Evolutionary conservation across 129 eudicot species (phyloP), one percentile per base, ranked within the genome.

Genomic region (Flaveria ramosissima): DNA sequence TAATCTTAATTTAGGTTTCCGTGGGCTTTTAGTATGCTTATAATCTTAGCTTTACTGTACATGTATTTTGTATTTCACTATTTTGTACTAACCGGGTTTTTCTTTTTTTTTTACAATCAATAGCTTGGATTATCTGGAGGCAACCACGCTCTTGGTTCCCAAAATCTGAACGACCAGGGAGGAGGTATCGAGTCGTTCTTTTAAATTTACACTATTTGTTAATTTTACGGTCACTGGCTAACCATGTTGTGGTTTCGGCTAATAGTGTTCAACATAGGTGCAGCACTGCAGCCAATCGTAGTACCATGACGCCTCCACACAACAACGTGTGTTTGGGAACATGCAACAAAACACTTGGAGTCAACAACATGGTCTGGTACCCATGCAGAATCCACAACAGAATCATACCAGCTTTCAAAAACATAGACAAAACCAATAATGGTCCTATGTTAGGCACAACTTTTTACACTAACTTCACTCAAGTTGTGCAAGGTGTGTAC

Each of bases 181-280:
- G 6, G 89, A 36, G 26, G 36, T 30, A 30, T 30, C 73, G 3
- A 73, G 46, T 52, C 27, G 20, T 30, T 76, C 30, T 78, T 62
- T 20, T 42, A 23, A 65, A 41, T 50, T 79, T 4, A 62, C 30
- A 61, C 27, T 3, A 68, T 73, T 15, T 32, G n/a, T 52, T 20
- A 27, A 26, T 27, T 80, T 70, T 45, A 45, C 27, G 9, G 1
- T 68, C 7, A n/a, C 0, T 15, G 55, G 65, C 66, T 84, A 76
- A 72, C 43, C 70, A 51, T 20, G 36, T 7, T 30, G 36, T 30
- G 48, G 30, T 24, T 70, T 70, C 55, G 43, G 64, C 26, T 60
- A 52, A 57, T 84, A 88, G 96, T 85, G 82, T 93, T 86, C 71
- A 90, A 84, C 81, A 86, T 90, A 92, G 96, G 98, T 73, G 88